Percentiles rank a stretch among this genome's conserved stretches.
These are phyloP conservation scores for Pugionium dolabratum DNA, from an alignment of 345 rosid genomes.

Conservation along the genomic window DNA sequence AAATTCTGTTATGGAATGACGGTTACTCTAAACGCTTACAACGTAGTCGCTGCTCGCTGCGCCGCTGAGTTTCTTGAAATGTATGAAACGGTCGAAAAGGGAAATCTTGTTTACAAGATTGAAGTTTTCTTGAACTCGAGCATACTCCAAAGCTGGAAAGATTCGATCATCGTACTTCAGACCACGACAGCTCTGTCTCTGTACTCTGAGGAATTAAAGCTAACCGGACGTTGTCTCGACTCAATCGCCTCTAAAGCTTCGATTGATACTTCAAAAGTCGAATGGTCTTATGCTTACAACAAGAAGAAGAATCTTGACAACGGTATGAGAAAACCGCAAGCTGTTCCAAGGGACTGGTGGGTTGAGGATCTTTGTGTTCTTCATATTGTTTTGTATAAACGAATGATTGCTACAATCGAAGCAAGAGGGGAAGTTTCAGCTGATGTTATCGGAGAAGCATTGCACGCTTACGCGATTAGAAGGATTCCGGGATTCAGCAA, in stretches of 20 bases:
- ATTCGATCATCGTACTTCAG: conserved; percentile 70
- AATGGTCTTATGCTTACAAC: conserved; percentile 80
- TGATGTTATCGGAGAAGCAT: conserved; percentile 65
- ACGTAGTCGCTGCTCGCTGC: conserved; percentile 83
- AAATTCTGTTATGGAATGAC: conserved; percentile 96
- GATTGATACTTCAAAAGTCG: conserved; percentile 60
- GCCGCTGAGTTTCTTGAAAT: conserved; percentile 82
- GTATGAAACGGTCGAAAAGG: conserved; percentile 64
- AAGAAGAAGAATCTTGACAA: conserved; percentile 62
- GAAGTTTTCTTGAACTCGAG: conserved; percentile 76
- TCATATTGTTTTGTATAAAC: conserved; percentile 62
- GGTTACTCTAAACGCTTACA: conserved; percentile 88
- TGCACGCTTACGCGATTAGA: conserved; percentile 57
- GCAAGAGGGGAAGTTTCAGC: conserved; percentile 49
- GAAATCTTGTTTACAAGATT: conserved; percentile 72
- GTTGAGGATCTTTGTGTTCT: conserved; percentile 81
- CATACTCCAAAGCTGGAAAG: conserved; percentile 78
- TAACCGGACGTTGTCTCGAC: conserved; percentile 65
- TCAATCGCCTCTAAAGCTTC: conserved; percentile 66
- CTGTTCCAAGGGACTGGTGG: conserved; percentile 85
- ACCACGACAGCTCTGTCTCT: conserved; percentile 58
- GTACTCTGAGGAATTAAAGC: conserved; percentile 61
- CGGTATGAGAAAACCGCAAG: conserved; percentile 51
- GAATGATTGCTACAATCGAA: conserved; percentile 51
- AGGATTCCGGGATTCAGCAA: conserved; percentile 68